Conservation (phyloP, 352 stramenopile genomes). For the Phytophthora lateralis region DNA sequence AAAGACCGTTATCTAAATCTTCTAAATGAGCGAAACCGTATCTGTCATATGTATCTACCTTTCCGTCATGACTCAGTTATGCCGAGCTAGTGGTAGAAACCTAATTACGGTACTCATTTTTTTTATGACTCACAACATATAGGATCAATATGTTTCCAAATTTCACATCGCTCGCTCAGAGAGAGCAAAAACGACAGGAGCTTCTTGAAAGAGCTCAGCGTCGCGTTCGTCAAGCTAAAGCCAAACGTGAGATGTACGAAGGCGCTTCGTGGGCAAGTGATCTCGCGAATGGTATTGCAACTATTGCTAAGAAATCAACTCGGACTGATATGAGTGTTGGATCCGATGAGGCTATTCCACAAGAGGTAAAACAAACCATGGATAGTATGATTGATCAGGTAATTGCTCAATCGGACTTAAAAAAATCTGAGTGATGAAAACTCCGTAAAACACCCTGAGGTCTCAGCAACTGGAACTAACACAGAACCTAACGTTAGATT, state of each 20-base stretch:
- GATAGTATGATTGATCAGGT: no score
- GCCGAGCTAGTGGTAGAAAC: background rate
- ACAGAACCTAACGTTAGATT: no score
- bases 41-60: background rate
- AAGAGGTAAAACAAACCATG: no score
- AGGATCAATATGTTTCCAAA: background rate
- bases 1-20: background rate
- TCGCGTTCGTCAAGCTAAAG: constrained; percentile 7
- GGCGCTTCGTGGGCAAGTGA: constrained; percentile 16
- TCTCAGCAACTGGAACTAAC: background rate
- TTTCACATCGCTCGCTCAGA: background rate
- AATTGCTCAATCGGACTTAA: background rate
- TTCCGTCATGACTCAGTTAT: constrained; percentile 3
- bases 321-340: background rate
- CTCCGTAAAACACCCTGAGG: constrained; percentile 15
- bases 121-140: background rate
- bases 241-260: constrained; percentile 25
- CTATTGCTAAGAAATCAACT: constrained; percentile 1
- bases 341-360: no score
- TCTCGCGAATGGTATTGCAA: constrained; percentile 1
- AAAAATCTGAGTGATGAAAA: constrained; percentile 13
- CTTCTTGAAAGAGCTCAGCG: constrained; percentile 18
- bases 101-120: no score
- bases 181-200: background rate
- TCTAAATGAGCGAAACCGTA: constrained; percentile 2